Evolutionary conservation across 2,329 filamentous ascomycete species (phyloP).

Genomic region (Sporothrix phasma): DNA sequence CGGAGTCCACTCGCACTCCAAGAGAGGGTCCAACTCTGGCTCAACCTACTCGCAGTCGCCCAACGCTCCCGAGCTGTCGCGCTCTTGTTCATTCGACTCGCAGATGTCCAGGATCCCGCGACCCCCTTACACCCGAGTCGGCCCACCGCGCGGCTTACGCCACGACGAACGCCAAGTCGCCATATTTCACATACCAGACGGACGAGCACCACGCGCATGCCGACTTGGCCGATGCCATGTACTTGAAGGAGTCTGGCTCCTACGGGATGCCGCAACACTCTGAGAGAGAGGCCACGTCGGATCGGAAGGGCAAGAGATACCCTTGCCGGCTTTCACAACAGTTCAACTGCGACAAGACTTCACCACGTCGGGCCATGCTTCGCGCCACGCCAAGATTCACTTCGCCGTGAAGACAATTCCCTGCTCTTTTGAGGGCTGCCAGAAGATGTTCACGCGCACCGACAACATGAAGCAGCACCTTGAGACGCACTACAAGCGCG

Average conservation of each 20-base stretch:
- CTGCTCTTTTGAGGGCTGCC: slow-evolving; percentile 58
- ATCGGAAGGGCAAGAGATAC: slow-evolving; percentile 49
- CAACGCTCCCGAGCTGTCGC: slow-evolving; percentile 47
- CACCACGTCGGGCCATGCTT: slow-evolving; percentile 77
- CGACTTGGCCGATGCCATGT: slow-evolving; percentile 16
- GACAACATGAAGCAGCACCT: slow-evolving; percentile 86
- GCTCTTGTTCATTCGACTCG: slow-evolving; percentile 53
- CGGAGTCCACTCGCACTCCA: slow-evolving; percentile 26
- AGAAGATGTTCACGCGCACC: slow-evolving; percentile 70
- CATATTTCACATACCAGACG: slow-evolving; percentile 28
- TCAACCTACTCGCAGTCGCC: slow-evolving; percentile 36
- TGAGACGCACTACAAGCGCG: slow-evolving; percentile 60
- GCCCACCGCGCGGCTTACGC: slow-evolving; percentile 24
- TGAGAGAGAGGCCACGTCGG: slow-evolving; percentile 31
- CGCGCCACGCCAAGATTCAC: slow-evolving; percentile 75
- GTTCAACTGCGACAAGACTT: slow-evolving; percentile 70
- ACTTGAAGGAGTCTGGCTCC: background rate
- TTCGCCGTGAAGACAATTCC: slow-evolving; percentile 68
- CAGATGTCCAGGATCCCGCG: slow-evolving; percentile 43
- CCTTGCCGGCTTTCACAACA: slow-evolving; percentile 64
- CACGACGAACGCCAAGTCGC: background rate
- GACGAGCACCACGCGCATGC: slow-evolving; percentile 12
- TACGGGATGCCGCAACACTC: slow-evolving; percentile 30
- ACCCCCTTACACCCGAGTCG: slow-evolving; percentile 45
- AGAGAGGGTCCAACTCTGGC: slow-evolving; percentile 27